Percentiles rank a stretch among this genome's conserved stretches.
phyloP scores from a whole-genome alignment of 1,284 basidiomycete species.

The Phlebopus sp. region DNA sequence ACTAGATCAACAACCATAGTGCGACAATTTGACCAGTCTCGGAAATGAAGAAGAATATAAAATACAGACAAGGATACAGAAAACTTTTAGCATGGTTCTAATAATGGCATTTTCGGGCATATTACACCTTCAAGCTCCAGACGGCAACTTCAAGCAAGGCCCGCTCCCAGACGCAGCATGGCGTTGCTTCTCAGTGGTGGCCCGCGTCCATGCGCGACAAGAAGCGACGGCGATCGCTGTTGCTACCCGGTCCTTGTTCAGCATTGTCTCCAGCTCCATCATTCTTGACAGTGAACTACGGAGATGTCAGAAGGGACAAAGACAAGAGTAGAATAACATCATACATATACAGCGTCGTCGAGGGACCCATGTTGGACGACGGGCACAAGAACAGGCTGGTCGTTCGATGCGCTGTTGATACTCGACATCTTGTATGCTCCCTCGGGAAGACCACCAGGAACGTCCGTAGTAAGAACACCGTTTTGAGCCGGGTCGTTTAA shows the following conservation, averaged over 20 bases:
- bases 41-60: conserved; percentile 29
- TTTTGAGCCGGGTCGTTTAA: conserved; percentile 47
- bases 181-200: conserved; percentile 13
- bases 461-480: conserved; percentile 50
- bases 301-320: conserved; percentile 8
- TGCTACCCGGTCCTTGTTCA: too few species aligned
- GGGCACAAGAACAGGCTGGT: conserved; percentile 62
- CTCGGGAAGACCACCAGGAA: conserved; percentile 54
- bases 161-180: too few species aligned
- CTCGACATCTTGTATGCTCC: conserved; percentile 63
- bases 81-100: background rate
- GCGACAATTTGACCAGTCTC: conserved; percentile 13
- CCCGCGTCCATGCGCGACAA: conserved; percentile 13
- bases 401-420: conserved; percentile 61
- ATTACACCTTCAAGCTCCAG: conserved; percentile 1
- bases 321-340: conserved; percentile 17
- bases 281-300: conserved; percentile 40
- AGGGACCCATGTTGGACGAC: conserved; percentile 60
- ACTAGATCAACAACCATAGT: conserved; percentile 11
- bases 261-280: conserved; percentile 6
- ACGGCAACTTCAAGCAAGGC: too few species aligned
- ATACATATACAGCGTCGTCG: conserved; percentile 58
- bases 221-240: conserved; percentile 24
- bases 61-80: conserved; percentile 7
- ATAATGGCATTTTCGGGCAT: conserved; percentile 14